Evolutionary conservation across 108 stramenopile species (phyloP).

Genomic region (Licmophora abbreviata): DNA sequence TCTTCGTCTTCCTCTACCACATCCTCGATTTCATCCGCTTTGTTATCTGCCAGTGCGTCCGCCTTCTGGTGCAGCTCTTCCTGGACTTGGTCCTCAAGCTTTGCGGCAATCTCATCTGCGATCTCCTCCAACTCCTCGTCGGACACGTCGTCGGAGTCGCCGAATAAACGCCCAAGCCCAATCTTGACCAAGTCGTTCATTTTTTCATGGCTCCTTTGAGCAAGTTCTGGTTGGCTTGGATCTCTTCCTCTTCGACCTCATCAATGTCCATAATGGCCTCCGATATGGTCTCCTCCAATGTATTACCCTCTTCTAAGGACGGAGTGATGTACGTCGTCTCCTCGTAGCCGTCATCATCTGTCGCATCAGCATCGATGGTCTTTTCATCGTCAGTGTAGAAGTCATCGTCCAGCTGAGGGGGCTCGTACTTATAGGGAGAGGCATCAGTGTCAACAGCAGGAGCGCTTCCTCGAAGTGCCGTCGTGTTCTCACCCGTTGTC

Average conservation of each 20-base stretch:
- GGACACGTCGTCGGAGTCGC: conserved; percentile 16
- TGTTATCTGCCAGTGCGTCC: conserved; percentile 23
- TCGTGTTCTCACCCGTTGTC: not conserved
- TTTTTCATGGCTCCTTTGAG: conserved; percentile 19
- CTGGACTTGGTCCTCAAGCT: conserved; percentile 25
- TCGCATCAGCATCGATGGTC: too few species aligned
- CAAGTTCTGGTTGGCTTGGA: conserved; percentile 27
- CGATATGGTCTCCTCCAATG: not conserved
- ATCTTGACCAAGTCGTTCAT: conserved; percentile 26
- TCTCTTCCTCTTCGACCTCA: conserved; percentile 25
- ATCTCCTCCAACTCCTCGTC: conserved; percentile 23
- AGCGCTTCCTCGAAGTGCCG: too few species aligned
- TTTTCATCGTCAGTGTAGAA: too few species aligned
- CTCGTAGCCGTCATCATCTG: too few species aligned
- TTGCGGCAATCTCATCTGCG: conserved; percentile 23
- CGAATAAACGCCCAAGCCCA: conserved; percentile 24
- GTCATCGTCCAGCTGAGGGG: too few species aligned
- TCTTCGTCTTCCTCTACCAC: conserved; percentile 25
- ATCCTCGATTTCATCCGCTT: conserved; percentile 20
- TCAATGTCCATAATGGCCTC: conserved; percentile 19
- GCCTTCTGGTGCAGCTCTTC: conserved; percentile 20
- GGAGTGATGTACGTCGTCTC: too few species aligned
- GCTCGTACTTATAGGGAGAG: too few species aligned
- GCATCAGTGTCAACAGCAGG: too few species aligned
- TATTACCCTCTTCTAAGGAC: too few species aligned